phyloP scores from a whole-genome alignment of 176 grass and related monocot species.

The Oryza glumipatula region DNA sequence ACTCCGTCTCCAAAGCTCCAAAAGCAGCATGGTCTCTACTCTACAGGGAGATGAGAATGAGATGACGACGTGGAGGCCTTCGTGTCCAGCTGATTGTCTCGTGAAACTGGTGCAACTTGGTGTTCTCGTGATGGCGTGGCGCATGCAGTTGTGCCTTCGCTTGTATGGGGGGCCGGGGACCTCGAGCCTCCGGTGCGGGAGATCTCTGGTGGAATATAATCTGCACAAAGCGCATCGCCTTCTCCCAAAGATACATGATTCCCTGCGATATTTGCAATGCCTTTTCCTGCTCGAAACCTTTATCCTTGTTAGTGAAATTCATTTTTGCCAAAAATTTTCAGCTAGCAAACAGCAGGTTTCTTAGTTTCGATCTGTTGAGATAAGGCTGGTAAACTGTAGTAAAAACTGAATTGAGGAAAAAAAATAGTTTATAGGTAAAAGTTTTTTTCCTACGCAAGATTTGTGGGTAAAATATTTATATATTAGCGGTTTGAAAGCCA shows the following conservation, averaged over 20 bases:
- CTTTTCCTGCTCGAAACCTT: background rate
- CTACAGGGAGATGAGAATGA: background rate
- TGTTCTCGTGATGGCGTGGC: background rate
- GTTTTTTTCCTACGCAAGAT: no score
- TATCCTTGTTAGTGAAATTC: background rate
- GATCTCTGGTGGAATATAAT: slow-evolving; percentile 54
- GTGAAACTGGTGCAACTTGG: slow-evolving; percentile 33
- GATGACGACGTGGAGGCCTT: slow-evolving; percentile 34
- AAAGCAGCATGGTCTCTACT: background rate
- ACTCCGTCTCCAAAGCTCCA: background rate
- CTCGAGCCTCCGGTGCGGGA: slow-evolving; percentile 3
- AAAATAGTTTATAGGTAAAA: no score
- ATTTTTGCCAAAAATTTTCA: background rate
- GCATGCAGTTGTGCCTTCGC: background rate
- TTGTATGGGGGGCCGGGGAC: background rate
- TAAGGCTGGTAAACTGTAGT: no score
- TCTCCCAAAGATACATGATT: slow-evolving; percentile 32
- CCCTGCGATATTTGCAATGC: slow-evolving; percentile 33
- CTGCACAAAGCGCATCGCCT: slow-evolving; percentile 19
- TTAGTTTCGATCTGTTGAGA: no score
- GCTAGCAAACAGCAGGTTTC: background rate
- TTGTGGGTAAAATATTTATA: no score
- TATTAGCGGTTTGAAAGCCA: no score
- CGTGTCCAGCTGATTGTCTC: slow-evolving; percentile 15
- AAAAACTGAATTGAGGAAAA: no score